Base-by-base conservation (phyloP, 208 protist genomes). In the Trypanosoma congolense region DNA sequence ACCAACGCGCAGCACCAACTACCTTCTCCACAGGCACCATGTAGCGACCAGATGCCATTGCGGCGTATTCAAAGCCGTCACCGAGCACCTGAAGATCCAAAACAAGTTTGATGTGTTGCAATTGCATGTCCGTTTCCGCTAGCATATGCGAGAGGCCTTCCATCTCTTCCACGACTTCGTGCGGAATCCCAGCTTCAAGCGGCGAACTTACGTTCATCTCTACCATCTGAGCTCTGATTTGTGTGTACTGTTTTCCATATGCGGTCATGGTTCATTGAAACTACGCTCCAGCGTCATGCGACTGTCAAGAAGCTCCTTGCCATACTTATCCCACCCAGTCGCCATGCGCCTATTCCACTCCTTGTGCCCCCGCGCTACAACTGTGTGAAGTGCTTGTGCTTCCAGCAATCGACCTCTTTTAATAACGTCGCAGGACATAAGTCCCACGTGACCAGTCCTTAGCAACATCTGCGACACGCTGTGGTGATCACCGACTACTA, bases 61-160 rank as follows among this genome's bases (percentile, higher is more conserved):
- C 74, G 53, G 77, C 81, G 61, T 83, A 91, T 68, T 91, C 83
- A 67, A 74, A 91, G 61, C 87, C 44, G 29, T 87, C 66, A 0
- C 83, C 83, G 36, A 85, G 71, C 29, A 68, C 65, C 31, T 72
- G 69, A 31, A 80, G 65, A 29, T 33, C 3, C n/a, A 64, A 56
- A 21, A 77, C 61, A 12, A 83, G 38, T 26, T 48, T 33, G 16
- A 73, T 19, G 55, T 86, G 69, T 5, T 57, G 48, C 4, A 80
- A 2, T 12, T 75, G 63, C 46, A 66, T 56, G 29, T 56, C 1
- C 21, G 72, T 2, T 14, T 49, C 42, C 16, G 63, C 38, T 30
- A 62, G 21, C 10, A 46, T 40, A 1, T 31, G 19, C 40, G 56
- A 51, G 12, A 87, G 65, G 1, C 45, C 43, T 6, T 66, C 41